Conservation (phyloP, 768 basidiomycete genomes). For the Neoboletus brunneissimus region DNA sequence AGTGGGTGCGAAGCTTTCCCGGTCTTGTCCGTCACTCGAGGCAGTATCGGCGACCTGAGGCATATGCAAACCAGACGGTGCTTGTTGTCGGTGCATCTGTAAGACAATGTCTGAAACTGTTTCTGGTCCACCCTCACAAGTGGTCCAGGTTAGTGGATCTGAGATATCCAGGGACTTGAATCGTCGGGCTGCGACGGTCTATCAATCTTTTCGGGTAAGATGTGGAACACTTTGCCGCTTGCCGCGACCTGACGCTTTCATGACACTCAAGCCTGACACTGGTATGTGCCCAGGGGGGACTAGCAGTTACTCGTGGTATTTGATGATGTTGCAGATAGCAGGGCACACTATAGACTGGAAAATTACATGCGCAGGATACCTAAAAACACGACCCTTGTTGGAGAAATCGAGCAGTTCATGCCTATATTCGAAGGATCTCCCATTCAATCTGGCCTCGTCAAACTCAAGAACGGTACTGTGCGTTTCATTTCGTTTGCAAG, state of each 20-base stretch:
- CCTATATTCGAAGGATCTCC: not conserved
- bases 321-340: not conserved
- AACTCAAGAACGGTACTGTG: not conserved
- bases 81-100: conserved; percentile 38
- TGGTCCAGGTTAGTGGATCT: conserved; percentile 3
- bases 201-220: conserved; percentile 8
- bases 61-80: conserved; percentile 36
- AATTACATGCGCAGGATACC: not conserved
- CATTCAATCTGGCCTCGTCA: not conserved
- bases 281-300: not conserved
- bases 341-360: not conserved
- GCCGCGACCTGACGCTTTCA: not conserved
- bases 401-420: not conserved
- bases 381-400: not conserved
- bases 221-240: not conserved
- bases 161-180: conserved; percentile 10
- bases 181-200: not conserved
- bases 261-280: not conserved
- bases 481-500: not conserved
- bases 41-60: conserved; percentile 40
- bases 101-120: not conserved
- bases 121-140: not conserved
- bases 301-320: not conserved
- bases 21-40: conserved; percentile 37
- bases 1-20: conserved; percentile 30